Base-by-base conservation (phyloP, 2,329 filamentous ascomycete genomes). In the Plectosphaerella plurivora region DNA sequence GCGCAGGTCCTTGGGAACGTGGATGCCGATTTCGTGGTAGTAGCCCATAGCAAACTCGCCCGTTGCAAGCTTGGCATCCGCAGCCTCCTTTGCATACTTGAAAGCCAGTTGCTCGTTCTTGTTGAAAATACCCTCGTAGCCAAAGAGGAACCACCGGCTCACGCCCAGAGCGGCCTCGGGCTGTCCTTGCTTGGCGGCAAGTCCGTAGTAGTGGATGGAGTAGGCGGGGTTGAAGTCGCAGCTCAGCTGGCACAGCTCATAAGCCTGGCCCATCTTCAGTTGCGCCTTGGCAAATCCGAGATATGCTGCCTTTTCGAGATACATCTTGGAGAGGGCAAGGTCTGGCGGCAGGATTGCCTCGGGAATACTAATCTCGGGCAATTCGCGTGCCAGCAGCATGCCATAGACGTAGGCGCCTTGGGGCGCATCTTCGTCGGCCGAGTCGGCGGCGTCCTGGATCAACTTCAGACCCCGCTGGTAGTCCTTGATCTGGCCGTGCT, bases 121-220 rank as follows among this genome's bases (percentile, higher is more conserved):
- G 55, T 89, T 83, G 65, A 99, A 97, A 7, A 95, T 79, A 20
- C 87, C 88, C 60, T 97, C 93, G 59, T 94, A 92, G 3, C 94
- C 94, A 63, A 96, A 97, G 25, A 99, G 78, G 66, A 97, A 99
- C 94, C 94, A 99, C 70, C 96, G 94, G 70, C 93, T 97, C 55
- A 99, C 91, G 25, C 93, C 91, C 71, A 99, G 88, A 55, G 96
- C 91, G 0, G 93, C 94, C 67, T 99, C 94, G 0, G 91, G 79
- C 62, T 97, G 91, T 16, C 92, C 93, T 71, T 97, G 94, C 58
- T 89, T 86, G 12, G 94, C 89, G 20, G 94, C 93, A 33, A 99
- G 79, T 37, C 91, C 90, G 64, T 97, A 97, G 74, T 99, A 99
- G 67, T 99, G 94, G 51, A 99, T 73, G 1, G 93, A 97, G 53